phyloP scores from a whole-genome alignment of 805 yeast genomes.

The Saturnispora silvae region DNA sequence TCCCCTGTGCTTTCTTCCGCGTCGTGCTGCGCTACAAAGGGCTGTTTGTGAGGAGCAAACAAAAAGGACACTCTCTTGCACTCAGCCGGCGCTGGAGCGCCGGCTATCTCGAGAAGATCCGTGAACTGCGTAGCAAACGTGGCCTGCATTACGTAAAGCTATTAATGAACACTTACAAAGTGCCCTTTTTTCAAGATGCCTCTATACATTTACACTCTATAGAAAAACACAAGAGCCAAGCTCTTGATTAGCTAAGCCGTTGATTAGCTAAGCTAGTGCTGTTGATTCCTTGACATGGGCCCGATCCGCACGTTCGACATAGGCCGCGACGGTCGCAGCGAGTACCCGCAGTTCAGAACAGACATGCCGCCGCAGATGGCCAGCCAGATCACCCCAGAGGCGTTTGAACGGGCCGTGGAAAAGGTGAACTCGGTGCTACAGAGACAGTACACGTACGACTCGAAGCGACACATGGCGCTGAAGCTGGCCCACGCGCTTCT shows the following conservation, averaged over 20 bases:
- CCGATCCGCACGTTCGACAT: no score
- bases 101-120: not conserved
- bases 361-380: not conserved
- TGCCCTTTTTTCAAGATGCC: not conserved
- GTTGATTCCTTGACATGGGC: no score
- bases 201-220: no score
- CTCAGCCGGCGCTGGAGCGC: not conserved
- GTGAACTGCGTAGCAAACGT: slow-evolving; percentile 6
- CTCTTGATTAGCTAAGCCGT: no score
- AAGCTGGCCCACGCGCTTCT: no score
- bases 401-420: not conserved
- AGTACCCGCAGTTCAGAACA: not conserved
- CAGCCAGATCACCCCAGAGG: not conserved
- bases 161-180: no score
- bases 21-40: not conserved
- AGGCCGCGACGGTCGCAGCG: no score
- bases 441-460: no score
- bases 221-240: no score
- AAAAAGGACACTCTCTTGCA: not conserved
- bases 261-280: no score
- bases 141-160: no score
- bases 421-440: not conserved
- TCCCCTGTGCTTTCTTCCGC: not conserved
- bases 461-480: no score
- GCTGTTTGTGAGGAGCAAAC: not conserved